Base-by-base conservation (phyloP, 352 stramenopile species). In the Pythium dissimile region DNA sequence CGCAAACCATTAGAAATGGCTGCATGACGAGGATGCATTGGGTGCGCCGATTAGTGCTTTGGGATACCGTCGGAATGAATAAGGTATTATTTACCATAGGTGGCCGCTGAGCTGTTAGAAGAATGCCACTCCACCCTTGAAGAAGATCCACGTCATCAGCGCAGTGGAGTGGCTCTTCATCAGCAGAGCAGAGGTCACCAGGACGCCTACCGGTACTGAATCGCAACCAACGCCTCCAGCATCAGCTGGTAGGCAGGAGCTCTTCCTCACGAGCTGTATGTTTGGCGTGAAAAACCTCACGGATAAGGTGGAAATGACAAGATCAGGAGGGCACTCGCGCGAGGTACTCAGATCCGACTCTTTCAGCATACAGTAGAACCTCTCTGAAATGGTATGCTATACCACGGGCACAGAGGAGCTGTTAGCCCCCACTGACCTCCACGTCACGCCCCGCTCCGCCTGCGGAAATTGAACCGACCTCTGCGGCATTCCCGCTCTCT, bases 311-410 rank as follows among this genome's bases (percentile, higher is more conserved):
- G 4, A 43, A 43, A 21, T 11, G 5, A 1, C 12, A 30, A 32
- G n/a, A 0, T 6, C 2, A 23, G 3, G 50, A 23, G 3, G 50
- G 26, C 58, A 60, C 58, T 65, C 28, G 13, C 0, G 10, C 24
- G 49, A 20, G 58, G 58, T 46, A 60, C 13, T 66, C 58, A 59
- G 49, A 66, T 66, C 58, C 58, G 58, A 59, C 58, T 60, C 58
- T 45, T 28, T 63, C 1, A 6, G 18, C 3, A 16, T 48, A 59
- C 51, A n/a, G 20, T 50, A 3, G 1, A 0, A 7, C 53, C 53
- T 54, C 10, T 39, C 31, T 18, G 34, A 41, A 23, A 10, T 10
- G 20, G 18, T 54, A 64, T 54, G 6, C 0, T 4, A 31, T 13
- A 64, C 39, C 13, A 21, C 23, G 54, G 57, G 57, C 20, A 28